phyloP scores from a whole-genome alignment of 2,329 filamentous ascomycete genomes.

The Hypocreales sp. region DNA sequence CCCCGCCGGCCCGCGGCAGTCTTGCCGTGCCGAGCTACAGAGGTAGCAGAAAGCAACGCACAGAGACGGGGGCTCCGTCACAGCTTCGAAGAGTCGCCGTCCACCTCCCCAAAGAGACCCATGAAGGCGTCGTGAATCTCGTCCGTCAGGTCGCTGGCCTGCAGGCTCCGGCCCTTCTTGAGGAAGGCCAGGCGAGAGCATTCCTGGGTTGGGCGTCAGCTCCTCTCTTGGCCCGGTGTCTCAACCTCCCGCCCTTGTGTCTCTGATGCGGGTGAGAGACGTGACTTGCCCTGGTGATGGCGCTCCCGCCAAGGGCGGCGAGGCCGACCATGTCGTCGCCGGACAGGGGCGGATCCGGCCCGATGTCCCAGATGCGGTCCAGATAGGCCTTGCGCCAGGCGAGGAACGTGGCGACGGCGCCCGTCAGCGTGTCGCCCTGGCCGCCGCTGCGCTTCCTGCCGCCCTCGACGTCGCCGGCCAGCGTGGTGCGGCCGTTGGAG shows the following conservation, averaged over 20 bases:
- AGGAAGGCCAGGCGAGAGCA: conserved; percentile 77
- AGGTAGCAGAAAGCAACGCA: too few relatives aligned
- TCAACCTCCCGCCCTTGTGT: background rate
- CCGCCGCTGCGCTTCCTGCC: conserved; percentile 84
- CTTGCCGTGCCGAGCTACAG: too few relatives aligned
- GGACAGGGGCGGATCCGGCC: conserved; percentile 27
- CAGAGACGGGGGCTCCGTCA: too few relatives aligned
- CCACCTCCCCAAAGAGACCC: conserved; percentile 61
- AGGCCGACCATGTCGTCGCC: conserved; percentile 52
- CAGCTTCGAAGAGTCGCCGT: conserved; percentile 21
- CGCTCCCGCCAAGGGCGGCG: conserved; percentile 74
- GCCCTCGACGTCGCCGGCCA: conserved; percentile 62
- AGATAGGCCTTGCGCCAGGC: conserved; percentile 81
- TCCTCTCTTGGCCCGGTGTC: too few relatives aligned
- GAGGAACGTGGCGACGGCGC: conserved; percentile 73
- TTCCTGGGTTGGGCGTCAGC: conserved; percentile 29
- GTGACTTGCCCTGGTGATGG: conserved; percentile 59
- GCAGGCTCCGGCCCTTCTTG: conserved; percentile 73
- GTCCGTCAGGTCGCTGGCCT: conserved; percentile 85
- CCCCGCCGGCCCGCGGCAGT: too few relatives aligned
- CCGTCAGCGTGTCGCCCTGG: conserved; percentile 90
- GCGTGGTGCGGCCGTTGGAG: conserved; percentile 61
- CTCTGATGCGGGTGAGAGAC: background rate
- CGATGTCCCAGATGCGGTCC: conserved; percentile 59
- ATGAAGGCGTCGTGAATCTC: conserved; percentile 75